Evolutionary conservation across 2,329 filamentous ascomycete genomes (phyloP).

Genomic region (Cercospora zeae-maydis): DNA sequence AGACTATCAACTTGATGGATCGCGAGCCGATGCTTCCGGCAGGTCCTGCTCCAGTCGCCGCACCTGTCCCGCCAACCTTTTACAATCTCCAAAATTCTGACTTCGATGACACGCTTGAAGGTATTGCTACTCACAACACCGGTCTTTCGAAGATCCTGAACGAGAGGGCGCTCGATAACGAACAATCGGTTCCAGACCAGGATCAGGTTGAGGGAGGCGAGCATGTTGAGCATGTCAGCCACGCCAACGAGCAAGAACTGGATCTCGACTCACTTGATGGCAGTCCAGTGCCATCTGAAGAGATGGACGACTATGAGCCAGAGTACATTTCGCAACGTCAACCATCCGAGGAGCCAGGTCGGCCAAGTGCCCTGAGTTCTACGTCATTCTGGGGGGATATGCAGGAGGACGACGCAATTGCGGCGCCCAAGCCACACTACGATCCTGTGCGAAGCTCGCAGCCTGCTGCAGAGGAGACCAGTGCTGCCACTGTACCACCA

Average conservation of each 20-base stretch:
- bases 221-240: slow-evolving; percentile 13
- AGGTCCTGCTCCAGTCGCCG: background rate
- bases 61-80: background rate
- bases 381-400: background rate
- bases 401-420: background rate
- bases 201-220: slow-evolving; percentile 15
- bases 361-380: background rate
- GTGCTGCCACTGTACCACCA: background rate
- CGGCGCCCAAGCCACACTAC: slow-evolving; percentile 22
- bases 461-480: slow-evolving; percentile 9
- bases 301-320: slow-evolving; percentile 4
- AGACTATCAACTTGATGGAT: slow-evolving; percentile 10
- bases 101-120: background rate
- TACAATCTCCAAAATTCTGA: slow-evolving; percentile 3
- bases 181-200: slow-evolving; percentile 6
- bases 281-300: slow-evolving; percentile 7
- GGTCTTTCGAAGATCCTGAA: slow-evolving; percentile 24
- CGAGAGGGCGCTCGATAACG: slow-evolving; percentile 16
- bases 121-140: slow-evolving; percentile 4
- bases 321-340: slow-evolving; percentile 10
- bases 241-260: slow-evolving; percentile 5
- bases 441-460: slow-evolving; percentile 30
- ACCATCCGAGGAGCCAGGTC: slow-evolving; percentile 21
- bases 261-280: slow-evolving; percentile 6
- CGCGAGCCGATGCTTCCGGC: background rate